phyloP scores from a whole-genome alignment of 495 filamentous ascomycete genomes.

The Monascus purpureus region DNA sequence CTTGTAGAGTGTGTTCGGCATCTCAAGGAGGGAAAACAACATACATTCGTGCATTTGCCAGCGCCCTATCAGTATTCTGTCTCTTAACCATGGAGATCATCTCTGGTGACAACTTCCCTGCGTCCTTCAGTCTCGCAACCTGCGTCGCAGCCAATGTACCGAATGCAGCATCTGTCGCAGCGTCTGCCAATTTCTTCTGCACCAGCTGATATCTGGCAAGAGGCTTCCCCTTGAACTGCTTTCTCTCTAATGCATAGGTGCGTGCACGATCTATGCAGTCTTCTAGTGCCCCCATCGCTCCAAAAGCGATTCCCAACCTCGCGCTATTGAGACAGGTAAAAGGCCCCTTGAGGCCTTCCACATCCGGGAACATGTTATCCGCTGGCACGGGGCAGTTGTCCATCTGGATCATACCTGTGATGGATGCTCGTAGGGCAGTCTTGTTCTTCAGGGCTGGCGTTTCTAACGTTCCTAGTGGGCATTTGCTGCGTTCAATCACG shows the following conservation, averaged over 20 bases:
- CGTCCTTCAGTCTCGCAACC: conserved; percentile 85
- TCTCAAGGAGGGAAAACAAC: no score
- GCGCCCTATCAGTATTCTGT: conserved; percentile 89
- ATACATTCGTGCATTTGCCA: conserved; percentile 64
- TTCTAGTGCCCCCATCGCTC: conserved; percentile 84
- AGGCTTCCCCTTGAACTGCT: conserved; percentile 93
- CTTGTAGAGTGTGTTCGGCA: no score
- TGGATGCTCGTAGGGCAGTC: conserved; percentile 79
- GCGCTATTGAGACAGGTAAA: conserved; percentile 93
- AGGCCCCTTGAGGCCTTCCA: conserved; percentile 77
- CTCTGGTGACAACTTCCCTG: conserved; percentile 74
- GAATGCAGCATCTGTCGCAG: conserved; percentile 78
- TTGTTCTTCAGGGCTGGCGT: conserved; percentile 93
- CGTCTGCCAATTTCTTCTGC: conserved; percentile 94
- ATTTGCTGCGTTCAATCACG: conserved; percentile 65
- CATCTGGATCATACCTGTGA: conserved; percentile 96
- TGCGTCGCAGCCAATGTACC: conserved; percentile 77
- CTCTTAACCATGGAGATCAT: conserved; percentile 99
- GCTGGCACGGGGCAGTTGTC: conserved; percentile 77
- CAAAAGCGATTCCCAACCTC: conserved; percentile 84
- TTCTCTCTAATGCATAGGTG: conserved; percentile 77
- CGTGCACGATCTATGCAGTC: conserved; percentile 72
- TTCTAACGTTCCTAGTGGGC: conserved; percentile 76
- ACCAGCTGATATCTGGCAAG: conserved; percentile 96
- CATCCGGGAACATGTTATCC: conserved; percentile 87